Conservation (phyloP, 1,139 yeast species). For the Kodamaea suecica region DNA sequence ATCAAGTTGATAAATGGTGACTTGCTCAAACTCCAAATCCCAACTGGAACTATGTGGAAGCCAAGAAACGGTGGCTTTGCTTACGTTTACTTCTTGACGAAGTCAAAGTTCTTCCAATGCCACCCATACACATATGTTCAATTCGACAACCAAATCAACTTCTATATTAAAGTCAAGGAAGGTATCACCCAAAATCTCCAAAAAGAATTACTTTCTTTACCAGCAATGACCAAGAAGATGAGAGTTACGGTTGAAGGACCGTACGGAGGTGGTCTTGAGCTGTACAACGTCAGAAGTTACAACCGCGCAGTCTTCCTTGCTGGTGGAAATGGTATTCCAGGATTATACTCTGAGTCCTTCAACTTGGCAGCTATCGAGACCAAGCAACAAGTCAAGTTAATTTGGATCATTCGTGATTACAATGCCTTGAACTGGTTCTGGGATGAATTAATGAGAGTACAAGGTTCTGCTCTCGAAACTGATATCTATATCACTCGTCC, state of each 20-base stretch:
- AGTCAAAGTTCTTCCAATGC: conserved; percentile 35
- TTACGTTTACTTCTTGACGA: conserved; percentile 42
- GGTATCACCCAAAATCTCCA: conserved; percentile 33
- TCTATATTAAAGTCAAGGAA: conserved; percentile 35
- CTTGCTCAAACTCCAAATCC: conserved; percentile 38
- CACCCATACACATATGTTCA: conserved; percentile 38
- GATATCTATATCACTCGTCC: conserved; percentile 15
- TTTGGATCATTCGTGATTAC: conserved; percentile 53
- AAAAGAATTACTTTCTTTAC: conserved; percentile 21
- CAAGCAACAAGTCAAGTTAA: conserved; percentile 31
- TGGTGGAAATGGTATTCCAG: conserved; percentile 51
- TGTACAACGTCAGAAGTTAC: conserved; percentile 32
- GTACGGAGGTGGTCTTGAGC: conserved; percentile 32
- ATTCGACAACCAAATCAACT: conserved; percentile 24
- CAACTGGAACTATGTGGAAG: conserved; percentile 41
- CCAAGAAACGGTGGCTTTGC: conserved; percentile 52
- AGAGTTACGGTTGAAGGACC: conserved; percentile 47
- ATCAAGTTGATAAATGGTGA: conserved; percentile 29
- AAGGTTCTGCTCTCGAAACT: too few species aligned
- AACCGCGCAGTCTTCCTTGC: conserved; percentile 39
- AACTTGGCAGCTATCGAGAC: conserved; percentile 16
- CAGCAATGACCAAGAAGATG: conserved; percentile 24
- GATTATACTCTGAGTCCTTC: conserved; percentile 39
- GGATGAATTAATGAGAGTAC: too few species aligned
- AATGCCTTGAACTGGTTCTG: conserved; percentile 48